Evolutionary conservation across 2,329 filamentous ascomycete genomes (phyloP).

Genomic region (Macrophomina phaseolina): DNA sequence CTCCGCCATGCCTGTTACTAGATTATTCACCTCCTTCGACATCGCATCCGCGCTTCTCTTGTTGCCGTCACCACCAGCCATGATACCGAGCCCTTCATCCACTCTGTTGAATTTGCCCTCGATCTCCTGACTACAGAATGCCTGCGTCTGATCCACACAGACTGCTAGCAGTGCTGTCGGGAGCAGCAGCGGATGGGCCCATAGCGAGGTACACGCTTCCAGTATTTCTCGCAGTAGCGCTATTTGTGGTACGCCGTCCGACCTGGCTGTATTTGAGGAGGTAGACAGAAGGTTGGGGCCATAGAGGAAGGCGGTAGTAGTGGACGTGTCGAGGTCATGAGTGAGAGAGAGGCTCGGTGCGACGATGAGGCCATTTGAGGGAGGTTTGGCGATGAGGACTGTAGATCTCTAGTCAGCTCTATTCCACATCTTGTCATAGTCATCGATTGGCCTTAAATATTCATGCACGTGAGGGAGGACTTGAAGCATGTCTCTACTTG

Average conservation of each 20-base stretch:
- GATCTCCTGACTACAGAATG: constrained; percentile 3
- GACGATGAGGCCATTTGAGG: neutral
- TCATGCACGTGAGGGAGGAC: no score
- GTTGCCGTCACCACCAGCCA: neutral
- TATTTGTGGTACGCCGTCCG: neutral
- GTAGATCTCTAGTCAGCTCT: neutral
- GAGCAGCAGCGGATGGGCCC: constrained; percentile 15
- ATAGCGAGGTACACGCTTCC: neutral
- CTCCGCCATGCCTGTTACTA: neutral
- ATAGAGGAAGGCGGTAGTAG: constrained; percentile 20
- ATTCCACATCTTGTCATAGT: neutral
- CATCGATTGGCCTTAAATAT: neutral
- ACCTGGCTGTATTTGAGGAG: neutral
- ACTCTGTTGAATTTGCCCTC: neutral
- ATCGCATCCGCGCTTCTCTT: neutral
- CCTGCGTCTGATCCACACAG: constrained; percentile 11
- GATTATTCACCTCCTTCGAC: neutral
- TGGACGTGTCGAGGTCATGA: constrained; percentile 5
- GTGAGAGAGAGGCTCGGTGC: constrained; percentile 5
- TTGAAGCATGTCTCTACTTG: no score
- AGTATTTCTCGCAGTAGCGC: constrained; percentile 6
- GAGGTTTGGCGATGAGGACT: constrained; percentile 2
- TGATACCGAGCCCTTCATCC: constrained; percentile 1
- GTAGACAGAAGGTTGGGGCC: neutral
- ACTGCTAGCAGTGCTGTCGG: neutral